These are phyloP conservation scores for Pisolithus sp. DNA, from an alignment of 768 basidiomycete genomes.

Conservation along the genomic window DNA sequence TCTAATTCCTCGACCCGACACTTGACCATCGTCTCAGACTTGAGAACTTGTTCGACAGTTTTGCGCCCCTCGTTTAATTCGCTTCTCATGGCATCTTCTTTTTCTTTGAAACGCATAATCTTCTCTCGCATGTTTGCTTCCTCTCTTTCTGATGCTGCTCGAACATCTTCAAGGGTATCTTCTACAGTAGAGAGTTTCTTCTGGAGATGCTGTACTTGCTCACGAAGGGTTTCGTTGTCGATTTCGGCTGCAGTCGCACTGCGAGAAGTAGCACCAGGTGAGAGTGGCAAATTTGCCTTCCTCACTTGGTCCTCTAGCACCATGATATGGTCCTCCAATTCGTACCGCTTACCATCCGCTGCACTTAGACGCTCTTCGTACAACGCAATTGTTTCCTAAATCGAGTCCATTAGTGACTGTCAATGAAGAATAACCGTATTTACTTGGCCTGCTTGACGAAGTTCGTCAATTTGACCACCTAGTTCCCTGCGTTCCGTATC, in stretches of 20 bases:
- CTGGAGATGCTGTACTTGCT: conserved; percentile 86
- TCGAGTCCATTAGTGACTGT: conserved; percentile 1
- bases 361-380: conserved; percentile 84
- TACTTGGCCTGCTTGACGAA: conserved; percentile 86
- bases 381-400: conserved; percentile 86
- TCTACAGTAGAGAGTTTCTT: conserved; percentile 70
- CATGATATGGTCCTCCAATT: conserved; percentile 62
- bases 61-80: conserved; percentile 64
- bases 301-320: conserved; percentile 49
- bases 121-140: conserved; percentile 56
- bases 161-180: conserved; percentile 78
- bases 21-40: conserved; percentile 57
- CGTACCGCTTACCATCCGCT: conserved; percentile 67
- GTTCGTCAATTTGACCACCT: conserved; percentile 68
- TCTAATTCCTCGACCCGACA: conserved; percentile 78
- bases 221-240: conserved; percentile 87
- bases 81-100: conserved; percentile 61
- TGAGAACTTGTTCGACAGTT: conserved; percentile 56
- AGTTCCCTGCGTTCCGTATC: conserved; percentile 64
- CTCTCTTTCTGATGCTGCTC: conserved; percentile 65
- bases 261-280: conserved; percentile 30
- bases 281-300: conserved; percentile 24
- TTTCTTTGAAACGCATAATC: conserved; percentile 64
- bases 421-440: conserved; percentile 9
- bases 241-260: conserved; percentile 72